phyloP scores from a whole-genome alignment of 805 yeast genomes.

The Saccharomycopsis sp. region DNA sequence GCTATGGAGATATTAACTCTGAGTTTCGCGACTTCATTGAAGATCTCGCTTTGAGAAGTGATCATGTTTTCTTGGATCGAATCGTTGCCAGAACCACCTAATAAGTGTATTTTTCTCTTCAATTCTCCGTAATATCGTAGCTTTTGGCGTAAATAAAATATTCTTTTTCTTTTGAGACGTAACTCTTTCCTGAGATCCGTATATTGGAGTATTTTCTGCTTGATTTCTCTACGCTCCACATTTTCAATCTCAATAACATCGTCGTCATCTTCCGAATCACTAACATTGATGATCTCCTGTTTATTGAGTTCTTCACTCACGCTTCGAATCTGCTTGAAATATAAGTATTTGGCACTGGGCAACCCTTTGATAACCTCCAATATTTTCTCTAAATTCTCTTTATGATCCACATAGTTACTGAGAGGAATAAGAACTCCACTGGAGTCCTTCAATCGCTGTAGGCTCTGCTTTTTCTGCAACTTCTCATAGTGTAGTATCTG shows the following conservation, averaged over 20 bases:
- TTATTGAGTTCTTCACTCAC: neutral
- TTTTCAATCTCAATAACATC: conserved; percentile 9
- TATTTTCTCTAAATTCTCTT: neutral
- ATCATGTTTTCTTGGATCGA: conserved; percentile 12
- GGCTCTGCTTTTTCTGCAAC: neutral
- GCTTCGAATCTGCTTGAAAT: conserved; percentile 3
- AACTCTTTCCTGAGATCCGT: neutral
- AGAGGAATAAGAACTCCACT: conserved; percentile 10
- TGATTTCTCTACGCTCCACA: conserved; percentile 5
- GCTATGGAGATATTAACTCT: conserved; percentile 10
- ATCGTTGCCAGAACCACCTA: neutral
- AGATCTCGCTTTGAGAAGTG: conserved; percentile 10
- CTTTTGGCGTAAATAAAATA: neutral
- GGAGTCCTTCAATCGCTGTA: neutral
- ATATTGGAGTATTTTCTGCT: neutral
- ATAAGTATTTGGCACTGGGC: conserved; percentile 9
- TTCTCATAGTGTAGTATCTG: conserved; percentile 10
- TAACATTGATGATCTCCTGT: neutral
- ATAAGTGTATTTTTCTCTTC: neutral
- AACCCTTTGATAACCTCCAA: neutral
- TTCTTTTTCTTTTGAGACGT: neutral
- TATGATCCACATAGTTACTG: too few relatives aligned
- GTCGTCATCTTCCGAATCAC: conserved; percentile 3
- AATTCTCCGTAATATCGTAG: conserved; percentile 5
- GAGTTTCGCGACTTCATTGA: conserved; percentile 14